A percentile compares a stretch with the other conserved stretches of the same genome.
phyloP scores from a whole-genome alignment of 768 basidiomycete genomes.

The Myochromella boudieri region DNA sequence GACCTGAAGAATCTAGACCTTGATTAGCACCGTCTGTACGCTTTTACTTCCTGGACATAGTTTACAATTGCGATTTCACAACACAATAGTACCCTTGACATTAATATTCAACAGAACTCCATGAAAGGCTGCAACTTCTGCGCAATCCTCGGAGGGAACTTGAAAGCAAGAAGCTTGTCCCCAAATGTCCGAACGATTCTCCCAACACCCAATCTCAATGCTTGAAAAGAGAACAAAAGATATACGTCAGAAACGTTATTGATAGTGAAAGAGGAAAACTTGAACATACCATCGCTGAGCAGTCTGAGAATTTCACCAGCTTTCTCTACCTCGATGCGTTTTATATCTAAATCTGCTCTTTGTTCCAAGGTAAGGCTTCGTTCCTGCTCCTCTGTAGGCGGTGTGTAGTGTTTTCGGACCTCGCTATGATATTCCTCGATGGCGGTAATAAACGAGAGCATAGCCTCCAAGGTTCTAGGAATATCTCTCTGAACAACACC shows the following conservation, averaged over 20 bases:
- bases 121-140: slow-evolving; percentile 69
- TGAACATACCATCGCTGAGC: slow-evolving; percentile 61
- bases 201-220: slow-evolving; percentile 64
- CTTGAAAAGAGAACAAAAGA: slow-evolving; percentile 31
- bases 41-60: too few relatives aligned
- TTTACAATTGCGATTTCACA: too few relatives aligned
- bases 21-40: too few relatives aligned
- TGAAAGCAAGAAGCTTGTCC: slow-evolving; percentile 72
- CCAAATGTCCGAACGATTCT: slow-evolving; percentile 74
- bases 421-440: slow-evolving; percentile 66
- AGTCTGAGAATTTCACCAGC: slow-evolving; percentile 54
- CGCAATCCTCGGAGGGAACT: slow-evolving; percentile 69
- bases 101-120: too few relatives aligned
- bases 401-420: slow-evolving; percentile 40
- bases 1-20: too few relatives aligned
- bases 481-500: slow-evolving; percentile 87
- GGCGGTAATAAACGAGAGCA: slow-evolving; percentile 63
- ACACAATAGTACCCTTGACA: too few relatives aligned
- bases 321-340: slow-evolving; percentile 50
- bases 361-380: slow-evolving; percentile 32
- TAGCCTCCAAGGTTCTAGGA: slow-evolving; percentile 75
- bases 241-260: background rate
- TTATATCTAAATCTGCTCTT: slow-evolving; percentile 33
- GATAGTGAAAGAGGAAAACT: background rate
- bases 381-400: slow-evolving; percentile 36